A percentile compares a stretch with the other conserved stretches of the same genome.
Conservation (phyloP, 2,329 filamentous ascomycete genomes). For the Colletotrichum sp. region DNA sequence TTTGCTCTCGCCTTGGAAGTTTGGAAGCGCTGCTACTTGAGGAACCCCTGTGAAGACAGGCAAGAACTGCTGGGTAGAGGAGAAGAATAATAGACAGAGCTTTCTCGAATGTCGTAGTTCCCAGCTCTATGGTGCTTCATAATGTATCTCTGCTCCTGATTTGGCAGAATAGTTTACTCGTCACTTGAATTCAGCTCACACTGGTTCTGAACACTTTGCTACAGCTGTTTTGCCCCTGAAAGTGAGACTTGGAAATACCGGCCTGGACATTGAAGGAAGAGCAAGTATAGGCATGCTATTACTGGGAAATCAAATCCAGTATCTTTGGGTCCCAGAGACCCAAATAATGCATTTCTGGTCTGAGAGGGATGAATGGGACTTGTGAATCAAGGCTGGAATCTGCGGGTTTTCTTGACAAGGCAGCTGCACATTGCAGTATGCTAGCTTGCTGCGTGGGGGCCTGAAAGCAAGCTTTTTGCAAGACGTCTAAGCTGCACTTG, state of each 20-base stretch:
- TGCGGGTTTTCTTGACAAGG: fast-evolving
- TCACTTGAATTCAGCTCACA: not conserved
- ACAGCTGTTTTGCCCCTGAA: not conserved
- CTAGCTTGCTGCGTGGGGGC: not conserved
- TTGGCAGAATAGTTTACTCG: not conserved
- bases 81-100: not conserved
- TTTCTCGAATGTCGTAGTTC: not conserved
- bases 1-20: not conserved
- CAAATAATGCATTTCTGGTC: not conserved
- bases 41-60: not conserved
- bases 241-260: not conserved
- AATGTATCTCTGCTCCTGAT: not conserved
- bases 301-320: no score
- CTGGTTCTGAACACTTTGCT: not conserved
- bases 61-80: not conserved
- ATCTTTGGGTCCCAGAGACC: not conserved
- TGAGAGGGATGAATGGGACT: not conserved
- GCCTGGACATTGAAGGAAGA: not conserved
- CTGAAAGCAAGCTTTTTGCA: not conserved
- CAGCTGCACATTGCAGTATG: not conserved
- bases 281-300: no score
- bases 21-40: not conserved
- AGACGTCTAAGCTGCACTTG: not conserved
- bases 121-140: not conserved
- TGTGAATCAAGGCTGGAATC: not conserved